Evolutionary conservation across 768 basidiomycete genomes (phyloP), one percentile per base, ranked within the genome.

Genomic region (Strobilomyces echinocephalus): DNA sequence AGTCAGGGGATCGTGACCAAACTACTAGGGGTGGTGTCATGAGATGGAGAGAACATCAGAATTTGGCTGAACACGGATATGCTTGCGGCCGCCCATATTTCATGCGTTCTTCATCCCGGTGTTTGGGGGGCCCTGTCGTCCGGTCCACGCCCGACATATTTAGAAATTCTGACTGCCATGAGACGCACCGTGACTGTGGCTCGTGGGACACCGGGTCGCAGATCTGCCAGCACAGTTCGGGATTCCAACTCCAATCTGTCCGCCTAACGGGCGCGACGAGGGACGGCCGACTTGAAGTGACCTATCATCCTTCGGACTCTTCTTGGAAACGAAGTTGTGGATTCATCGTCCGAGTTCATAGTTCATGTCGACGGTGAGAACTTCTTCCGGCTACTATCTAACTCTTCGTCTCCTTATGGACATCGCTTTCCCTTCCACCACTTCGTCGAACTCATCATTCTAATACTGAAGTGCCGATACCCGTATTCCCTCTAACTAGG

Each of bases 71-170:
- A 49, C 39, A 34, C 18, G 54, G 57, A 41, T 24, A 42, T 44
- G 21, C 21, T 50, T 61, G 24, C 15, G 24, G 18, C 43, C 44
- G 31, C 39, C 50, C 57, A 45, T 43, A 2, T 9, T 49, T 45
- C 42, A 10, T 48, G 24, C 18, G 15, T 35, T 21, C 31, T 63
- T 62, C 54, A 62, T 63, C 5, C 49, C 61, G 62, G 61, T 18
- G 45, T 39, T 60, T 54, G 49, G 30, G 33, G 34, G 61, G 52
- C 5, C 3, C n/a, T 46, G 31, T 46, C 10, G 31, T 14, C 20
- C 18, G 4, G 26, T 1, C n/a, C 31, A 24, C 15, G 4, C 6
- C 7, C 6, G 16, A 18, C 34, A 14, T 8, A 3, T 16, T 40
- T 20, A 12, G 39, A 10, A 16, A n/a, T 5, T 16, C 36, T 38